Evolutionary conservation across 2,329 filamentous ascomycete species (phyloP).

Genomic region (Fusarium stilboides): DNA sequence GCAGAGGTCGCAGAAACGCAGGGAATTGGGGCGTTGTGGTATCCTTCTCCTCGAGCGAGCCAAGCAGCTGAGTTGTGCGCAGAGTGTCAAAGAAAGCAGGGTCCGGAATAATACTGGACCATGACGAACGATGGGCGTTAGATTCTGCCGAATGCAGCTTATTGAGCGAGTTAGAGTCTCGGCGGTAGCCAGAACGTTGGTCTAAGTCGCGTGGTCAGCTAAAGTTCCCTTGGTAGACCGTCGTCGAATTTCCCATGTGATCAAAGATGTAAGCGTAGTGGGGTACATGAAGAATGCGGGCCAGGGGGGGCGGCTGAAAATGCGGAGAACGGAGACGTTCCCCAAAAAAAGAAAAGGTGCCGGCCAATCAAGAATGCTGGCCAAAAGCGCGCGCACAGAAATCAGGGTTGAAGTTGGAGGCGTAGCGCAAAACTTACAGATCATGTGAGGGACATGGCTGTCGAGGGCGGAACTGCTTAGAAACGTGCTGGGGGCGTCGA

Average conservation of each 20-base stretch:
- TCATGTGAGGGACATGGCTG: conserved; percentile 63
- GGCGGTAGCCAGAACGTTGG: conserved; percentile 57
- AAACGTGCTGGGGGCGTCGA: conserved; percentile 48
- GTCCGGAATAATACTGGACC: conserved; percentile 55
- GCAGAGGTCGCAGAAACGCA: conserved; percentile 83
- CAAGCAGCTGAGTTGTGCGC: conserved; percentile 61
- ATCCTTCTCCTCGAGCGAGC: conserved; percentile 65
- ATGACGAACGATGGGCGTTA: conserved; percentile 45
- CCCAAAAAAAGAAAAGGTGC: conserved; percentile 40
- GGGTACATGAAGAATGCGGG: conserved; percentile 45
- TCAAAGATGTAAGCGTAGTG: conserved; percentile 39
- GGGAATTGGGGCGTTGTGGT: conserved; percentile 65
- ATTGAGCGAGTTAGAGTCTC: conserved; percentile 52
- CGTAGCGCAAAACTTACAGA: conserved; percentile 60
- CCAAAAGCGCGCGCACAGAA: conserved; percentile 38
- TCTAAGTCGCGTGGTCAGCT: conserved; percentile 57
- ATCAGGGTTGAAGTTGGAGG: conserved; percentile 29
- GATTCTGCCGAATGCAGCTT: conserved; percentile 50
- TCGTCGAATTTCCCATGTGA: conserved; percentile 47
- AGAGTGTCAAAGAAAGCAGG: conserved; percentile 56
- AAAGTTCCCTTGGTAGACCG: conserved; percentile 18
- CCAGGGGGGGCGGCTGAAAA: conserved; percentile 45
- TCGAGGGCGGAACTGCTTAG: conserved; percentile 54
- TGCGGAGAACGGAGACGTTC: conserved; percentile 50
- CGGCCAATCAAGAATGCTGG: conserved; percentile 38